These are phyloP conservation scores for Candida sp. DNA, from an alignment of 1,139 yeast species.

Conservation along the genomic window DNA sequence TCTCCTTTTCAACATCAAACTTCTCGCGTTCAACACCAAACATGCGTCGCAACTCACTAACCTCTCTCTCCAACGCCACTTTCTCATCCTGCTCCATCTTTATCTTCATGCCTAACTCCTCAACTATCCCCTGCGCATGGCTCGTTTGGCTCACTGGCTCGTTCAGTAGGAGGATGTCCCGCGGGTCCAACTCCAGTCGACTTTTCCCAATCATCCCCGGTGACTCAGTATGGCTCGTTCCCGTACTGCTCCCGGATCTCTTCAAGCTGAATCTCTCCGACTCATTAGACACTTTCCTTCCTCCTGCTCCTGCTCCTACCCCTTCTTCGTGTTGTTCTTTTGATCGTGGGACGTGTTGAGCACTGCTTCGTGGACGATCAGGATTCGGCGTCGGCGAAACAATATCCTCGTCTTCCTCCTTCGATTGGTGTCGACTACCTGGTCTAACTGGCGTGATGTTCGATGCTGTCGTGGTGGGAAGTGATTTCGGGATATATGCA, in stretches of 20 bases:
- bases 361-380: not conserved
- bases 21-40: no score
- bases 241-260: not conserved
- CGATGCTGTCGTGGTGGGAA: no score
- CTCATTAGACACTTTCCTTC: conserved; percentile 2
- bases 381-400: no score
- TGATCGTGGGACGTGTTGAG: not conserved
- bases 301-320: not conserved
- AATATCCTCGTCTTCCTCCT: no score
- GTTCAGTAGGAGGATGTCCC: not conserved
- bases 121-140: no score
- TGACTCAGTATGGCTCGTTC: not conserved
- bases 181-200: no score
- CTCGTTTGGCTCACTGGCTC: not conserved
- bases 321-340: not conserved
- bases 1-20: not conserved
- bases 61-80: no score
- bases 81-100: no score
- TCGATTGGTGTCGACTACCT: no score
- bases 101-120: no score
- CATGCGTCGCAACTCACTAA: no score
- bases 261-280: conserved; percentile 2
- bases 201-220: not conserved
- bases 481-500: not conserved
- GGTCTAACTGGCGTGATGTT: no score